A percentile compares a stretch with the other conserved stretches of the same genome.
Evolutionary conservation across 352 stramenopile species (phyloP).

Genomic region (Pythium phragmiticola): DNA sequence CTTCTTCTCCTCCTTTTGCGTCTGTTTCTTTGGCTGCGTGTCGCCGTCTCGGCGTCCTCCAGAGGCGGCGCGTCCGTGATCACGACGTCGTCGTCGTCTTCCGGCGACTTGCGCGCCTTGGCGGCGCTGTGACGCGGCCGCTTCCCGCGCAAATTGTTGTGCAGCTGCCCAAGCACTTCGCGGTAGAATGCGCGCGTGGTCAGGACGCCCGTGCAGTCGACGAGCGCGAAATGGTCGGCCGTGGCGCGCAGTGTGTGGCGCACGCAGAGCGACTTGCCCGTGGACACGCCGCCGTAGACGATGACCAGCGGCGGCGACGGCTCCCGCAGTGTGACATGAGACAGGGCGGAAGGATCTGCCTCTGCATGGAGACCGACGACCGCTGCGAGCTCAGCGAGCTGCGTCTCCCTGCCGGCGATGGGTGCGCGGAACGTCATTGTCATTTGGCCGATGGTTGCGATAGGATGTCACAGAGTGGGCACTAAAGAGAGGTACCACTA

Average conservation of each 20-base stretch:
- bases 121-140: background rate
- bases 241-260: slow-evolving; percentile 37
- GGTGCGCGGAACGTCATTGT: background rate
- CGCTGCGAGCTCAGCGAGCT: slow-evolving; percentile 47
- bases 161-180: slow-evolving; percentile 65
- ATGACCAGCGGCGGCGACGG: slow-evolving; percentile 59
- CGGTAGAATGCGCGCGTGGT: slow-evolving; percentile 66
- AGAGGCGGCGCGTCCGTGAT: slow-evolving; percentile 17
- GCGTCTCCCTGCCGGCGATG: slow-evolving; percentile 57
- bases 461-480: slow-evolving; percentile 7
- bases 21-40: background rate
- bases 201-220: slow-evolving; percentile 75
- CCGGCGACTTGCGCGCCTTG: background rate
- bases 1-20: background rate
- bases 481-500: slow-evolving; percentile 11
- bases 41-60: background rate
- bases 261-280: slow-evolving; percentile 73
- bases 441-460: background rate
- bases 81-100: slow-evolving; percentile 7
- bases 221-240: slow-evolving; percentile 40
- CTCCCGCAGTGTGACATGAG: slow-evolving; percentile 22
- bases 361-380: slow-evolving; percentile 41
- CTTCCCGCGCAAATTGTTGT: slow-evolving; percentile 21
- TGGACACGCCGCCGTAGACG: slow-evolving; percentile 70
- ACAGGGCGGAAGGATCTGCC: background rate